phyloP scores from a whole-genome alignment of 2,329 filamentous ascomycete species.

The Fusarium incarnatum region DNA sequence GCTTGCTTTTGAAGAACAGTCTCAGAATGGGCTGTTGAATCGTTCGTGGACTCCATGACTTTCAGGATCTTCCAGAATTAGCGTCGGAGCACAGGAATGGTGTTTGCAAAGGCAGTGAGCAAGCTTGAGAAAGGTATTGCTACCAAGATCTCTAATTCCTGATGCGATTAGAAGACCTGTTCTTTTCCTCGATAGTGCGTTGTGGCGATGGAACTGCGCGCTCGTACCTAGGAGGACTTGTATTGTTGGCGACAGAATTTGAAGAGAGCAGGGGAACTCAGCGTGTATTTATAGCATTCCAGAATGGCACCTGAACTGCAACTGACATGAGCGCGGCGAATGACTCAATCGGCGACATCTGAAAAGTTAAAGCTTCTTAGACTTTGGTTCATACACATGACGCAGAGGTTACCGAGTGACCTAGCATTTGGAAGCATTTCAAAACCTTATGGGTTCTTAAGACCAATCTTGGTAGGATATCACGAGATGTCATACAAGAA shows the following conservation, averaged over 20 bases:
- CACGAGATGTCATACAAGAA: accelerated
- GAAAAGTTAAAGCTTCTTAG: background rate
- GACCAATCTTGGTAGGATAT: too few species aligned
- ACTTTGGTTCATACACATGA: background rate
- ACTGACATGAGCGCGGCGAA: accelerated
- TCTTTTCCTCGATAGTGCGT: background rate
- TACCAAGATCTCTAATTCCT: too few species aligned
- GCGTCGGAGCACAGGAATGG: background rate
- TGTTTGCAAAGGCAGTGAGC: background rate
- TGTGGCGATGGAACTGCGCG: background rate
- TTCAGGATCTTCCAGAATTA: background rate
- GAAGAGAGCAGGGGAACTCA: accelerated
- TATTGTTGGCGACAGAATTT: accelerated
- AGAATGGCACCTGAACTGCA: background rate
- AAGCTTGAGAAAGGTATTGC: too few species aligned
- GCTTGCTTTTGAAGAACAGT: background rate
- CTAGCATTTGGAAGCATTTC: background rate
- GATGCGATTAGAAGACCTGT: background rate
- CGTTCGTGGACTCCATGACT: background rate
- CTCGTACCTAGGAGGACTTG: background rate
- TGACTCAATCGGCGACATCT: background rate
- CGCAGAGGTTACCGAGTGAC: background rate
- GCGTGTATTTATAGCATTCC: background rate
- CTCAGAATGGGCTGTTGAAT: too few species aligned
- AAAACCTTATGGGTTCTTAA: accelerated